These are phyloP conservation scores for Neohortaea acidophila DNA, from an alignment of 495 filamentous ascomycete species.

Conservation along the genomic window DNA sequence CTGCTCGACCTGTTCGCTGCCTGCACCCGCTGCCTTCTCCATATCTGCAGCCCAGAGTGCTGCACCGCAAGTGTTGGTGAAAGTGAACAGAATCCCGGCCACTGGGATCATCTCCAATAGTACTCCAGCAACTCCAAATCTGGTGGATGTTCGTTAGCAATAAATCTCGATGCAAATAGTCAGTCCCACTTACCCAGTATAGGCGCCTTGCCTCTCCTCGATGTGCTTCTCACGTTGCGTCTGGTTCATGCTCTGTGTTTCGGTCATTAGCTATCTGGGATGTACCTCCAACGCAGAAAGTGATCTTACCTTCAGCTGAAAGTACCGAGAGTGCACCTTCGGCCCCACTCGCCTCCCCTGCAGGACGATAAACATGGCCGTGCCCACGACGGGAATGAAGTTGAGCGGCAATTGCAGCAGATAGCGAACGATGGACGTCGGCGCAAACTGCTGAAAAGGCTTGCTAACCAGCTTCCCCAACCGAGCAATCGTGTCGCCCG, in stretches of 20 bases:
- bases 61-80: constrained; percentile 83
- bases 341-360: constrained; percentile 50
- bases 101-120: constrained; percentile 75
- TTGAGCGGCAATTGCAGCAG: constrained; percentile 75
- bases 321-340: constrained; percentile 49
- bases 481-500: constrained; percentile 43
- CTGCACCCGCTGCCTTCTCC: constrained; percentile 46
- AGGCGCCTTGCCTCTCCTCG: constrained; percentile 44
- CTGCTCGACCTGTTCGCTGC: no score
- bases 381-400: constrained; percentile 80
- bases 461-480: constrained; percentile 57
- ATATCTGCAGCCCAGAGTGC: constrained; percentile 90
- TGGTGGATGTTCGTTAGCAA: constrained; percentile 25
- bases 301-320: constrained; percentile 91
- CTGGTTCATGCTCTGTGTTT: constrained; percentile 52
- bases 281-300: no score
- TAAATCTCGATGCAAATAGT: background rate
- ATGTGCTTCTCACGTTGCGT: constrained; percentile 49
- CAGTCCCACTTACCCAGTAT: constrained; percentile 52
- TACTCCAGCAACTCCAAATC: constrained; percentile 63
- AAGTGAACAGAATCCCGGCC: constrained; percentile 67
- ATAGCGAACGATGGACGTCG: constrained; percentile 51
- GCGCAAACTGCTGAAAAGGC: constrained; percentile 52
- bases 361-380: constrained; percentile 57
- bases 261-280: no score